Base-by-base conservation (phyloP, 768 basidiomycete species). In the Rubroboletus satanas region DNA sequence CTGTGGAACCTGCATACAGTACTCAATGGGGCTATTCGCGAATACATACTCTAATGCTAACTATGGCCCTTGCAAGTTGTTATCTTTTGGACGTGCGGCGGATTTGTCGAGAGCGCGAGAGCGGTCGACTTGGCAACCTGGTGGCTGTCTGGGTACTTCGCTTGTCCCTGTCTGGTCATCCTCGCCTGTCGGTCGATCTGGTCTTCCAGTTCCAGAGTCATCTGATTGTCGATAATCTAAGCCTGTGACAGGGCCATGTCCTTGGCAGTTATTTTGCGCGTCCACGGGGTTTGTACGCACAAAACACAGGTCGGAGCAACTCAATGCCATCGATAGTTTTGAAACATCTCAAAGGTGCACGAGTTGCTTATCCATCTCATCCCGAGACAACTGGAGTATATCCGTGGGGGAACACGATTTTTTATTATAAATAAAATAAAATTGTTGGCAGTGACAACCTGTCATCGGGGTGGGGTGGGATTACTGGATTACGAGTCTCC, bases 1-100 rank as follows among this genome's bases (percentile, higher is more conserved):
- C 52, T 55, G 39, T 46, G 55, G 55, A 57, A 55, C 55, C 45
- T 54, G 60, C 52, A 47, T 67, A 65, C 59, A 54, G 56, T 67
- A 64, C 44, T 56, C 49, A 39, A 45, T 55, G 35, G 52, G 55
- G 55, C 17, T 66, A 63, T 66, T 68, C 12, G 42, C 17, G 35
- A 37, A 51, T 36, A 35, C 36, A 7, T 18, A 1, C 21, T 28
- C 23, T 37, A 31, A 28, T 42, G n/a, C 18, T 44, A 38, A 10
- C 18, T 17, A 12, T 29, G 5, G 7, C n/a, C 8, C 2, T 47
- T 28, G 38, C 7, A 5, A 15, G 31, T 18, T n/a, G 4, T 32
- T 29, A 3, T 31, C 54, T n/a, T 4, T n/a, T 3, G 12, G 17
- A n/a, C n/a, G n/a, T n/a, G n/a, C n/a, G n/a, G n/a, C n/a, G n/a